Evolutionary conservation across 2,329 filamentous ascomycete genomes (phyloP).

Genomic region (Emergomyces pasteurianus): DNA sequence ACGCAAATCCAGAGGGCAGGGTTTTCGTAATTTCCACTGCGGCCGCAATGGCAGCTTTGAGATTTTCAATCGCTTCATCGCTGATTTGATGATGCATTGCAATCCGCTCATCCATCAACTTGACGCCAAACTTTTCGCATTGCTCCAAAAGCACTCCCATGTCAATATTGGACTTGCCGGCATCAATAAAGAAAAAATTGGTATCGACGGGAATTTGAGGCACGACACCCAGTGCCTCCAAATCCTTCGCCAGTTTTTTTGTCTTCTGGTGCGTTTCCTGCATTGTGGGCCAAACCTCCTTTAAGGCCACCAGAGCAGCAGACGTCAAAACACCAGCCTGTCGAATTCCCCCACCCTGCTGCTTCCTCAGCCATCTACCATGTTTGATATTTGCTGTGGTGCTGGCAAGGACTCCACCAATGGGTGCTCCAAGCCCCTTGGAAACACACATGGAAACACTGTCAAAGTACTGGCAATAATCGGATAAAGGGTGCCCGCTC

Average conservation of each 20-base stretch:
- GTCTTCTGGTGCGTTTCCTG: conserved; percentile 14
- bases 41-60: conserved; percentile 15
- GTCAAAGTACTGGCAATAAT: conserved; percentile 55
- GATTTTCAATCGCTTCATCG: conserved; percentile 20
- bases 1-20: conserved; percentile 11
- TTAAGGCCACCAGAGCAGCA: conserved; percentile 14
- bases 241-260: conserved; percentile 14
- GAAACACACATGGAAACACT: conserved; percentile 60
- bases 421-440: conserved; percentile 64
- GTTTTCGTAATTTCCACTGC: conserved; percentile 14
- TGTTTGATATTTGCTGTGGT: conserved; percentile 42
- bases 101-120: conserved; percentile 17
- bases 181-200: conserved; percentile 18
- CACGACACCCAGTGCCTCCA: conserved; percentile 37
- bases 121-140: conserved; percentile 14
- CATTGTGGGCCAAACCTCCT: conserved; percentile 17
- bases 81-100: conserved; percentile 21
- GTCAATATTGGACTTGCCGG: conserved; percentile 12
- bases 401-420: conserved; percentile 57
- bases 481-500: conserved; percentile 48
- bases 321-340: conserved; percentile 38
- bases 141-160: conserved; percentile 17
- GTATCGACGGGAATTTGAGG: conserved; percentile 27
- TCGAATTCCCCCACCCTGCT: conserved; percentile 61
- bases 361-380: conserved; percentile 58